A percentile compares a stretch with the other conserved stretches of the same genome.
Evolutionary conservation across 2,329 filamentous ascomycete species (phyloP).

Genomic region (Scolecobasidium constrictum): DNA sequence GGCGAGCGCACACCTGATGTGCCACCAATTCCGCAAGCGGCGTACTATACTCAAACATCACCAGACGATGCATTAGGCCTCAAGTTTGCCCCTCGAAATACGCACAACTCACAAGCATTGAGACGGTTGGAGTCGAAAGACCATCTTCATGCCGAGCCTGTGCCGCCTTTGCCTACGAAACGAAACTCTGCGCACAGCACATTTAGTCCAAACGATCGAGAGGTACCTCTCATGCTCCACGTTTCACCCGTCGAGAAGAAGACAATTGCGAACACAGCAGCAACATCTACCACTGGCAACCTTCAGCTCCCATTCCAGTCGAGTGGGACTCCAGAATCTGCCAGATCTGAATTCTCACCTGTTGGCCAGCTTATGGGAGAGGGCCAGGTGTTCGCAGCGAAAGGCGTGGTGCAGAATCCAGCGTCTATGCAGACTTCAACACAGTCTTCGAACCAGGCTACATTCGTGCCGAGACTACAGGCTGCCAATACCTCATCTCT

Average conservation of each 20-base stretch:
- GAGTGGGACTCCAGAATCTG: constrained; percentile 3
- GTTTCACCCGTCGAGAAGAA: not conserved
- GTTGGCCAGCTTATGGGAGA: constrained; percentile 5
- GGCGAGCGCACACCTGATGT: constrained; percentile 5
- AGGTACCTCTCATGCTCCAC: constrained; percentile 12
- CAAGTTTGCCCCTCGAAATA: not conserved
- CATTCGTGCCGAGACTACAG: not conserved
- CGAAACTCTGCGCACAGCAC: not conserved
- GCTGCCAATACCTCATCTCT: not conserved
- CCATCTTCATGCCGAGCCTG: not conserved
- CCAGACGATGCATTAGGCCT: not conserved
- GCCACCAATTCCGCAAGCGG: constrained; percentile 1
- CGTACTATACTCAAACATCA: not conserved
- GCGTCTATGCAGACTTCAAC: not conserved
- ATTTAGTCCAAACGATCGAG: constrained; percentile 12
- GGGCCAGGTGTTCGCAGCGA: constrained; percentile 1
- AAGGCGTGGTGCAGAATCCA: constrained; percentile 2
- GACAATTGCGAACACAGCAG: not conserved
- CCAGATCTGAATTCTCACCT: constrained; percentile 4
- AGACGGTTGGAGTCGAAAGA: constrained; percentile 7
- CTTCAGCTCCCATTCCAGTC: not conserved
- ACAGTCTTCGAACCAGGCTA: not conserved
- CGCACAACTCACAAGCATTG: constrained; percentile 9
- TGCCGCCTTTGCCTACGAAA: not conserved
- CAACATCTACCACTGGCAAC: not conserved